Percentiles rank a stretch among this genome's conserved stretches.
Conservation (phyloP, 176 grass and related monocot genomes). For the Coix lacrymajobi region DNA sequence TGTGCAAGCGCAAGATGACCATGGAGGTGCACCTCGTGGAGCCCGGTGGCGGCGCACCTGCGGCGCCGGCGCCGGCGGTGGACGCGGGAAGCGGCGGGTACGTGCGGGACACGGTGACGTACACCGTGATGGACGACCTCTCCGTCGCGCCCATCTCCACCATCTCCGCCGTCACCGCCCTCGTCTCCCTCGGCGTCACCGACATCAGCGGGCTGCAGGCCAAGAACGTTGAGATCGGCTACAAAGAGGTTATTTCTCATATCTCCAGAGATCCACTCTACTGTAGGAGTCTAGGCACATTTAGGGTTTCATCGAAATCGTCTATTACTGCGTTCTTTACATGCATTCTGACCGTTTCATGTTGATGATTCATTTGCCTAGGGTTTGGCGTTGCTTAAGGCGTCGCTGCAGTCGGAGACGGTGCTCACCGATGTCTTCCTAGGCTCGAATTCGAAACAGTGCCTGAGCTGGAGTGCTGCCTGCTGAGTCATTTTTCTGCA, state of each 20-base stretch:
- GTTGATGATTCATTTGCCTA: neutral
- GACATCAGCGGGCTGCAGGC: slow-evolving; percentile 26
- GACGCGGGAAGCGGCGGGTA: neutral
- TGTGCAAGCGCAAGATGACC: neutral
- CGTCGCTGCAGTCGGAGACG: slow-evolving; percentile 4
- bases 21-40: neutral
- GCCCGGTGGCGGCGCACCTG: neutral
- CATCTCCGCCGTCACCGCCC: slow-evolving; percentile 6
- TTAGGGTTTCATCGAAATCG: neutral
- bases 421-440: slow-evolving; percentile 26
- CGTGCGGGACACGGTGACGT: slow-evolving; percentile 18
- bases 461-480: too few relatives aligned
- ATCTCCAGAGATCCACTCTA: neutral
- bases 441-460: too few relatives aligned
- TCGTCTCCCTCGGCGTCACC: slow-evolving; percentile 16
- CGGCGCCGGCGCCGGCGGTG: neutral
- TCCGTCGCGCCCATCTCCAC: slow-evolving; percentile 30
- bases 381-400: neutral
- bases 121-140: slow-evolving; percentile 43
- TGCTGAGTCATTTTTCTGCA: too few relatives aligned
- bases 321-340: neutral
- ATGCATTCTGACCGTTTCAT: neutral
- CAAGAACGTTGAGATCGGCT: slow-evolving; percentile 28
- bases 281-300: too few relatives aligned
- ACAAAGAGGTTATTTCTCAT: slow-evolving; percentile 15